Evolutionary conservation across 2,329 filamentous ascomycete species (phyloP).

Genomic region (Sordariomycetes sp.): DNA sequence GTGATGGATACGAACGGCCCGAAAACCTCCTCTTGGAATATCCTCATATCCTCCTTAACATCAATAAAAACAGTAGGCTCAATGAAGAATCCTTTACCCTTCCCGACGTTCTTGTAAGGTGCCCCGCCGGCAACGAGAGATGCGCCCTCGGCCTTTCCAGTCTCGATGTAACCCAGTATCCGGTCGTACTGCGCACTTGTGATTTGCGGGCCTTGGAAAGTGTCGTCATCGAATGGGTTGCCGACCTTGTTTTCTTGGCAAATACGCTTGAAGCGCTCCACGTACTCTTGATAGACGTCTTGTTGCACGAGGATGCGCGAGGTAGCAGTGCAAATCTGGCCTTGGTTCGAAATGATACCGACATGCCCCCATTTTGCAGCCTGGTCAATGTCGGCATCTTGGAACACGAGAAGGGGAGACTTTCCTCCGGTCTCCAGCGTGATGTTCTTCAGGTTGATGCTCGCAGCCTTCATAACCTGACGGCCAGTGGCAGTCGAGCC

Average conservation of each 20-base stretch:
- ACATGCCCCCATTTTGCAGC: constrained; percentile 39
- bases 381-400: constrained; percentile 51
- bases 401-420: constrained; percentile 46
- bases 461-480: constrained; percentile 58
- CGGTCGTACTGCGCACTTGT: constrained; percentile 54
- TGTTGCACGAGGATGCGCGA: constrained; percentile 49
- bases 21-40: constrained; percentile 16
- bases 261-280: constrained; percentile 42
- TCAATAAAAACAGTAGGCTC: constrained; percentile 12
- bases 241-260: constrained; percentile 30
- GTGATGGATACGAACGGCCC: constrained; percentile 13
- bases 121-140: constrained; percentile 57
- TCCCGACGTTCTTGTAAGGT: constrained; percentile 21
- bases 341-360: constrained; percentile 39
- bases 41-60: constrained; percentile 10
- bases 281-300: constrained; percentile 44
- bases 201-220: constrained; percentile 24
- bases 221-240: constrained; percentile 16
- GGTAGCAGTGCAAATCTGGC: constrained; percentile 47
- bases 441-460: constrained; percentile 44
- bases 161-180: constrained; percentile 54
- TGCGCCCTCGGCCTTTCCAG: constrained; percentile 35
- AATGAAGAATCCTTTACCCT: constrained; percentile 19
- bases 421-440: constrained; percentile 52
- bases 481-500: constrained; percentile 58